Conservation (phyloP, 768 basidiomycete genomes). For the Crassisporium funariophilum region DNA sequence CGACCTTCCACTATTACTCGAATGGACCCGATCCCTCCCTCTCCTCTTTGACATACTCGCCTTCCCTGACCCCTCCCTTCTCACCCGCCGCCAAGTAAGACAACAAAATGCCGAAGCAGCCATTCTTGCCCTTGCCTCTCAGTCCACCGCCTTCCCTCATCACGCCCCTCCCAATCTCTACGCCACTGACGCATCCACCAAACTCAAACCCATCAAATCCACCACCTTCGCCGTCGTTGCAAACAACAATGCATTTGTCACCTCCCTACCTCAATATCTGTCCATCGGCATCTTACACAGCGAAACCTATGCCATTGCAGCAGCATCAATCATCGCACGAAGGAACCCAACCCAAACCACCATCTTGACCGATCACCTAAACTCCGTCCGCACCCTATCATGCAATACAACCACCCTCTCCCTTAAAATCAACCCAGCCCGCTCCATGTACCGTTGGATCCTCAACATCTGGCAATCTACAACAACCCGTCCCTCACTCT, state of each 20-base stretch:
- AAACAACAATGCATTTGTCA: neutral
- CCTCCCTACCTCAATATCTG: neutral
- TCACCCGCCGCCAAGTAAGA: neutral
- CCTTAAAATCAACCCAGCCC: slow-evolving; percentile 4
- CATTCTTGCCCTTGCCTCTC: neutral
- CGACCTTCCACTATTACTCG: neutral
- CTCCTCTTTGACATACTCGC: no score
- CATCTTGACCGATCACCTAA: slow-evolving; percentile 2
- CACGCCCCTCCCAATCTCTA: no score
- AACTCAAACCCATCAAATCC: neutral
- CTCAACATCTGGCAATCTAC: neutral
- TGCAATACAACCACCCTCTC: neutral
- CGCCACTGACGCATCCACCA: slow-evolving; percentile 5
- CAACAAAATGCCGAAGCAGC: neutral
- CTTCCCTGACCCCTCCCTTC: no score
- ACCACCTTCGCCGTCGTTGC: neutral
- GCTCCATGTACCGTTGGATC: slow-evolving; percentile 8
- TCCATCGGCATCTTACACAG: slow-evolving; percentile 4
- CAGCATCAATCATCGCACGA: neutral
- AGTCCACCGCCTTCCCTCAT: neutral
- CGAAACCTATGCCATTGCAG: slow-evolving; percentile 1
- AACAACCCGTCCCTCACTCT: neutral
- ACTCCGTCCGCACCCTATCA: no score
- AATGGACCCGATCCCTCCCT: neutral
- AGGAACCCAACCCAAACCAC: neutral